Conservation (phyloP, 306 rosid species). For the Hippophae tibetana region DNA sequence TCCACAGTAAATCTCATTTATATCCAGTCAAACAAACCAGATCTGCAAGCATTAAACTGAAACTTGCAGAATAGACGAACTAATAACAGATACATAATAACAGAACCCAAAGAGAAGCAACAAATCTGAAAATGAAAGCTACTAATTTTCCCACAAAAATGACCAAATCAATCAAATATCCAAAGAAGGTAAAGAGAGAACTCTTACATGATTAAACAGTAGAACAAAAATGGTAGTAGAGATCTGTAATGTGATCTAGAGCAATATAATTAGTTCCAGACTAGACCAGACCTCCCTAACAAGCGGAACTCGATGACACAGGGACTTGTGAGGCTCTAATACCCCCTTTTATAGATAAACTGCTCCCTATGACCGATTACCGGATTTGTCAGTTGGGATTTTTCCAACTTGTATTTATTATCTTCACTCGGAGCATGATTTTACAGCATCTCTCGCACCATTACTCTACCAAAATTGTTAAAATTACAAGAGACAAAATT, state of each 20-base stretch:
- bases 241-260: neutral
- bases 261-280: neutral
- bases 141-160: no score
- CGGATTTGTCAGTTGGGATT: conserved; percentile 23
- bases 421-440: neutral
- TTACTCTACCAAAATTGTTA: neutral
- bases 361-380: conserved; percentile 28
- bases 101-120: neutral
- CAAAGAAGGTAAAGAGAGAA: no score
- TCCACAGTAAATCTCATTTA: neutral
- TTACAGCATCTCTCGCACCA: neutral
- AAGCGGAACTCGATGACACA: neutral
- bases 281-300: neutral
- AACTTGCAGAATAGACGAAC: neutral
- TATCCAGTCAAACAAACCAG: conserved; percentile 20
- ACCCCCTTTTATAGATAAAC: conserved; percentile 30
- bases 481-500: no score
- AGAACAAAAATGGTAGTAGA: neutral
- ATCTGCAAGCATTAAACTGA: conserved; percentile 18
- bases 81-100: no score
- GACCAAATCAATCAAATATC: no score
- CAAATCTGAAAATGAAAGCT: neutral
- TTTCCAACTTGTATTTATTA: neutral
- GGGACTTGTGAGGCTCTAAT: neutral
- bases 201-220: neutral